A percentile compares a stretch with the other conserved stretches of the same genome.
Conservation (phyloP, 257 asterid species). For the Vinca minor region DNA sequence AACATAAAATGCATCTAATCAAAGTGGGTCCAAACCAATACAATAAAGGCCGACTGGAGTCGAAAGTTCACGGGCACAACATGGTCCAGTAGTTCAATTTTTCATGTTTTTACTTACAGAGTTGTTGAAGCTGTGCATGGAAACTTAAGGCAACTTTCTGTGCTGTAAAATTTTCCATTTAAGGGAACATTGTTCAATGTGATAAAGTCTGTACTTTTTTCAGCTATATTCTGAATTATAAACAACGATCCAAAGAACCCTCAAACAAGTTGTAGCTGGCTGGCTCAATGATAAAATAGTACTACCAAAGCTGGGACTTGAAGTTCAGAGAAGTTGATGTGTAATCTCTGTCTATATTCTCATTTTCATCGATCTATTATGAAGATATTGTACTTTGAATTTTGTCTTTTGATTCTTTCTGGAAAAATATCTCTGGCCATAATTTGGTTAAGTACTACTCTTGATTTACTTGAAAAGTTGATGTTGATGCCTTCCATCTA, state of each 20-base stretch:
- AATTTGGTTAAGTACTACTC: not conserved
- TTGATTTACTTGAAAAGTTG: no score
- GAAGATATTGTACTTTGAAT: not conserved
- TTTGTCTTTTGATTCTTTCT: not conserved
- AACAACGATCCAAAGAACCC: constrained; percentile 16
- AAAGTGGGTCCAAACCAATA: constrained; percentile 13
- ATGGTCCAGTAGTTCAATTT: constrained; percentile 3
- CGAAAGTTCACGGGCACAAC: constrained; percentile 8
- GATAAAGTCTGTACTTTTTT: constrained; percentile 3
- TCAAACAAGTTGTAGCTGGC: constrained; percentile 17
- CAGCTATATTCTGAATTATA: constrained; percentile 2
- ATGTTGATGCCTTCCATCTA: no score
- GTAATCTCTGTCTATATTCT: not conserved
- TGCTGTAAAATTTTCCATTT: constrained; percentile 1
- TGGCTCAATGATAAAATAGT: not conserved
- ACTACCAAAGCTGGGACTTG: not conserved
- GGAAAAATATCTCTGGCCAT: not conserved
- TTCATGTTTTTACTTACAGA: constrained; percentile 5
- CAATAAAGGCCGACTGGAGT: no score
- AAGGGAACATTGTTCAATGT: constrained; percentile 17
- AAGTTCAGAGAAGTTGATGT: not conserved
- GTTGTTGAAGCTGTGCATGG: constrained; percentile 16
- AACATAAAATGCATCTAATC: constrained; percentile 13
- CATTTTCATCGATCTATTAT: not conserved
- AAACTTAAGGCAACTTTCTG: constrained; percentile 2